Evolutionary conservation across 768 basidiomycete genomes (phyloP).

Genomic region (Sporobolomyces roseus): DNA sequence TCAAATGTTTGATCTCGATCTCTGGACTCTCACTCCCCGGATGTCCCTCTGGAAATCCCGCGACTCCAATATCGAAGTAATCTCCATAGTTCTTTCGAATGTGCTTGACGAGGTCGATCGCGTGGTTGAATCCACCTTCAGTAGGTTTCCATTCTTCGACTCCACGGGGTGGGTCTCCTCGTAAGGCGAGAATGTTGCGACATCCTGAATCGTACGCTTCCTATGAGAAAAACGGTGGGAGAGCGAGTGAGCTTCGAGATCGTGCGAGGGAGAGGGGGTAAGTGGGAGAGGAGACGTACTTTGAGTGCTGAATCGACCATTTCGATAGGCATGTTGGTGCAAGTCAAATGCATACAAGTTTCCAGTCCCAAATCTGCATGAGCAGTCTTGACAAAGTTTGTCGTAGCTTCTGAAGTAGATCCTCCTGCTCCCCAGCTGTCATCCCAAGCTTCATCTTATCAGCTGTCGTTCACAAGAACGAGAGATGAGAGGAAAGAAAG

Average conservation of each 20-base stretch:
- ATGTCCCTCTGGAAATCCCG: conserved; percentile 86
- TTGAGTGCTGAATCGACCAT: conserved; percentile 87
- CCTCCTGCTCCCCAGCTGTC: conserved; percentile 96
- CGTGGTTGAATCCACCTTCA: conserved; percentile 77
- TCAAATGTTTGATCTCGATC: conserved; percentile 61
- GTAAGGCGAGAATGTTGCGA: conserved; percentile 82
- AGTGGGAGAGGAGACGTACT: conserved; percentile 49
- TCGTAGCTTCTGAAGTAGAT: conserved; percentile 76
- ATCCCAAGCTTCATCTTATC: background rate
- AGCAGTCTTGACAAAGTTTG: conserved; percentile 82
- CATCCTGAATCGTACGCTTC: conserved; percentile 73
- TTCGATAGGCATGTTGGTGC: conserved; percentile 95
- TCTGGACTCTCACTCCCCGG: conserved; percentile 52
- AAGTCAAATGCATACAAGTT: conserved; percentile 99
- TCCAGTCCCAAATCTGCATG: conserved; percentile 73
- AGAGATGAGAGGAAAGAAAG: conserved; percentile 27
- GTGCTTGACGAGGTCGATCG: conserved; percentile 80
- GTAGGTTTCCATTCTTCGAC: conserved; percentile 85
- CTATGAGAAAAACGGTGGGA: conserved; percentile 17
- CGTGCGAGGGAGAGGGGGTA: background rate
- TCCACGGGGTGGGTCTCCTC: conserved; percentile 91
- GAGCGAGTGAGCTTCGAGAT: background rate
- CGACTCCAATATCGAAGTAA: conserved; percentile 75
- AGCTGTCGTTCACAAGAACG: background rate
- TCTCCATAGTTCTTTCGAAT: conserved; percentile 80